Percentiles rank a stretch among this genome's conserved stretches.
Conservation (phyloP, 495 filamentous ascomycete species). For the Penicillium robsamsonii region DNA sequence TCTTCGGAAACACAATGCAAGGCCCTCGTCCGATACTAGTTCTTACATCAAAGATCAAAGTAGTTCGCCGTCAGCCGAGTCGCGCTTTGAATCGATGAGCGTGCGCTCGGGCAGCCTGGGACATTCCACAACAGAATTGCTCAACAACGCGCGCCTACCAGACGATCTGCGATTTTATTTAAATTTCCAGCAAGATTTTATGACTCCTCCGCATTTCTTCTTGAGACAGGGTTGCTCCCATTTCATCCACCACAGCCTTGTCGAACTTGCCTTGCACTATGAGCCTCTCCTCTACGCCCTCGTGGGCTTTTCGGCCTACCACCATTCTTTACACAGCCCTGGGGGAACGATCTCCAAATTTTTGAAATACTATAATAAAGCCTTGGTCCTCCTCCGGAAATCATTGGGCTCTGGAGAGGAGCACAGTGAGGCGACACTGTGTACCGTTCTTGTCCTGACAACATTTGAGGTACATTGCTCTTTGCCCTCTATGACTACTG, state of each 20-base stretch:
- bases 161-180: slow-evolving; percentile 76
- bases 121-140: slow-evolving; percentile 29
- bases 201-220: slow-evolving; percentile 79
- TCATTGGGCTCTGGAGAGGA: slow-evolving; percentile 67
- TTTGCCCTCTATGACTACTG: neutral
- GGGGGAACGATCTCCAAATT: slow-evolving; percentile 76
- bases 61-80: slow-evolving; percentile 48
- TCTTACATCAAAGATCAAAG: slow-evolving; percentile 38
- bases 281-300: slow-evolving; percentile 86
- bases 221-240: slow-evolving; percentile 62
- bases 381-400: slow-evolving; percentile 70
- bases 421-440: slow-evolving; percentile 70
- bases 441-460: slow-evolving; percentile 89
- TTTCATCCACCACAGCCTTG: slow-evolving; percentile 70
- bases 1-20: slow-evolving; percentile 41
- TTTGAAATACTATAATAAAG: slow-evolving; percentile 84
- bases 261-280: slow-evolving; percentile 70
- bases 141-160: slow-evolving; percentile 47
- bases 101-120: slow-evolving; percentile 36
- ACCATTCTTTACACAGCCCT: slow-evolving; percentile 65
- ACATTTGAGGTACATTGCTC: slow-evolving; percentile 75
- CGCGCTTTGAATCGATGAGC: slow-evolving; percentile 34
- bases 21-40: slow-evolving; percentile 24
- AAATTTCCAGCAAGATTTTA: slow-evolving; percentile 68
- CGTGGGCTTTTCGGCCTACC: slow-evolving; percentile 89